Conservation (phyloP, 805 yeast genomes). For the Yarrowia sp. region DNA sequence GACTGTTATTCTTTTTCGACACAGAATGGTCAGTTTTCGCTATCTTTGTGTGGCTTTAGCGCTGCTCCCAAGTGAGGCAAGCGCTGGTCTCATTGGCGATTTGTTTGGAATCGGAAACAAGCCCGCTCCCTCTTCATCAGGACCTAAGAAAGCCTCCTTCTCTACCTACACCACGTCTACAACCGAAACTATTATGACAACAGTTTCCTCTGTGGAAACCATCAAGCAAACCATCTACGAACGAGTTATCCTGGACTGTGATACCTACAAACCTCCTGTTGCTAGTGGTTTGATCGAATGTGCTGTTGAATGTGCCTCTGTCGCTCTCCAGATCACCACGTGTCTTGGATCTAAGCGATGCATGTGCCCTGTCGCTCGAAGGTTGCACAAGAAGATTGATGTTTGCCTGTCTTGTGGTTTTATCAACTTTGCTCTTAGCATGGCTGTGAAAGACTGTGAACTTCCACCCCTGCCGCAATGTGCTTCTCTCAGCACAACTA, state of each 20-base stretch:
- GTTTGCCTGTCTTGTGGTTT: not conserved
- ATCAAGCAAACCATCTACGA: not conserved
- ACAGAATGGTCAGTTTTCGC: not conserved
- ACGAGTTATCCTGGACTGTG: not conserved
- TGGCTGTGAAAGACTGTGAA: not conserved
- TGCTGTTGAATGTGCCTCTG: not conserved
- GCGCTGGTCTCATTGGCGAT: not conserved
- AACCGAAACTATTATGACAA: not conserved
- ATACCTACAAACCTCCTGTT: not conserved
- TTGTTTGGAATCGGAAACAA: not conserved
- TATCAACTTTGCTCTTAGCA: not conserved
- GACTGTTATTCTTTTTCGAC: too few species aligned
- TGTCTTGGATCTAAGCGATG: not conserved
- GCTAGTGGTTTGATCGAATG: not conserved
- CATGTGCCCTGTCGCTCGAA: not conserved
- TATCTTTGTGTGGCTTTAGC: not conserved
- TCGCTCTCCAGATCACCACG: not conserved
- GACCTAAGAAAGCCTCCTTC: not conserved
- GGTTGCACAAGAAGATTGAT: not conserved
- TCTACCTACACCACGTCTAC: not conserved
- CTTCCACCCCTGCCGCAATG: not conserved
- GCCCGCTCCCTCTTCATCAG: not conserved
- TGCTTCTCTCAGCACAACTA: not conserved
- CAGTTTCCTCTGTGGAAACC: not conserved
- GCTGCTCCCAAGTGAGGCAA: not conserved